Evolutionary conservation across 148 eudicot genomes (phyloP).

Genomic region (Rhododendron williamsianum): DNA sequence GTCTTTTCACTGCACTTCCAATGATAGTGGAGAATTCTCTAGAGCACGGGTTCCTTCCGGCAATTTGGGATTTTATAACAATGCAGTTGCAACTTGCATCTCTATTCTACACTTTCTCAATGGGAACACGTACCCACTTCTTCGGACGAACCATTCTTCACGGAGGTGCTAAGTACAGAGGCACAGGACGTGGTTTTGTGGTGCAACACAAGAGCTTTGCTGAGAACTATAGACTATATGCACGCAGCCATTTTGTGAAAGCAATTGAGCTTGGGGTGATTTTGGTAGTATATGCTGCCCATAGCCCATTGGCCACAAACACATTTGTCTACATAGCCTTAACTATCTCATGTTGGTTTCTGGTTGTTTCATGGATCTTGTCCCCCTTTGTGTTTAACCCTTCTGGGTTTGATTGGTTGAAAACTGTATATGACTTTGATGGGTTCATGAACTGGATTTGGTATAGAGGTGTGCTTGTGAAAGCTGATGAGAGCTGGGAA

Average conservation of each 20-base stretch:
- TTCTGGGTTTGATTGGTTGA: constrained; percentile 94
- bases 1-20: constrained; percentile 88
- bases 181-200: constrained; percentile 95
- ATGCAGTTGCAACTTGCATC: constrained; percentile 88
- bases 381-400: constrained; percentile 93
- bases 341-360: constrained; percentile 80
- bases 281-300: constrained; percentile 66
- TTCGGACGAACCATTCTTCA: constrained; percentile 93
- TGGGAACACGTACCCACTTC: constrained; percentile 84
- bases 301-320: constrained; percentile 50
- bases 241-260: constrained; percentile 95
- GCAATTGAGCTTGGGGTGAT: constrained; percentile 89
- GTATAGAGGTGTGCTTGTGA: constrained; percentile 61
- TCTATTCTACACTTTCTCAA: constrained; percentile 71
- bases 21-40: constrained; percentile 93
- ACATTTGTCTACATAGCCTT: constrained; percentile 78
- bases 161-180: constrained; percentile 91
- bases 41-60: constrained; percentile 86
- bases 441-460: constrained; percentile 84
- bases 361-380: constrained; percentile 84
- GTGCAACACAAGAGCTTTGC: constrained; percentile 79
- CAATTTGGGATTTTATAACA: constrained; percentile 77
- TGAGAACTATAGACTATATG: constrained; percentile 74
- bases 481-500: constrained; percentile 91
- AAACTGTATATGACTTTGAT: constrained; percentile 81